Evolutionary conservation across 2,329 filamentous ascomycete genomes (phyloP), one percentile per base, ranked within the genome.

Genomic region (Boeremia lycopersici): DNA sequence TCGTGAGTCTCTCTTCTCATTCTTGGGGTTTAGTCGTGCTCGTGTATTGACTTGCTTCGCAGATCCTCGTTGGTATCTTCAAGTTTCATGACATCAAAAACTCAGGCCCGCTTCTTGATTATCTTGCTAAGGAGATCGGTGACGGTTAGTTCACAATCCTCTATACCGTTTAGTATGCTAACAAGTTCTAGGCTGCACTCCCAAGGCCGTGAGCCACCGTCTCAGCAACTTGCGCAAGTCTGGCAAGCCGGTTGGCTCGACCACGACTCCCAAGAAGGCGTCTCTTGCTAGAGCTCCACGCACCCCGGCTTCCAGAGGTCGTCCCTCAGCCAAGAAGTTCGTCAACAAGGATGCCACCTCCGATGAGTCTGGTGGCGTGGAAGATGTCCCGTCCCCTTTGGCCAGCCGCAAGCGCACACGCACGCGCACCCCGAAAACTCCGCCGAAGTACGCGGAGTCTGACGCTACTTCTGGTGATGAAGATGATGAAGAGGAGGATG

Each of bases 121-220:
- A 38, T 19, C 35, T 55, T 1, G 41, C 52, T 0, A 29, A 28
- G 4, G 30, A 55, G 30, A 47, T 55, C 10, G 52, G 36, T 3
- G 42, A 41, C 0, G 46, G 46, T 50, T 25, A 12, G 28, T 23
- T 10, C 13, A 7, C 5, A 12, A 19, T 13, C 10, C 8, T 7
- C 2, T 15, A 4, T 6, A 11, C 4, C 9, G 1, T 15, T 10
- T 34, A 26, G 2, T 2, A 8, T 19, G 12, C 48, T 52, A n/a
- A 44, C 6, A 4, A 17, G 2, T 4, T 15, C 6, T 38, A 69
- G 66, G 52, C 1, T 71, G 68, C 36, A 71, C 66, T 1, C 53
- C 65, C 9, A 71, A 69, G 38, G 66, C 68, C 4, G 63, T 69
- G 4, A 53, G 48, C 13, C 60, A 68, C 49, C 63, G 65, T 6